phyloP scores from a whole-genome alignment of 495 filamentous ascomycete genomes.

The Thermochaetoides thermophila region DNA sequence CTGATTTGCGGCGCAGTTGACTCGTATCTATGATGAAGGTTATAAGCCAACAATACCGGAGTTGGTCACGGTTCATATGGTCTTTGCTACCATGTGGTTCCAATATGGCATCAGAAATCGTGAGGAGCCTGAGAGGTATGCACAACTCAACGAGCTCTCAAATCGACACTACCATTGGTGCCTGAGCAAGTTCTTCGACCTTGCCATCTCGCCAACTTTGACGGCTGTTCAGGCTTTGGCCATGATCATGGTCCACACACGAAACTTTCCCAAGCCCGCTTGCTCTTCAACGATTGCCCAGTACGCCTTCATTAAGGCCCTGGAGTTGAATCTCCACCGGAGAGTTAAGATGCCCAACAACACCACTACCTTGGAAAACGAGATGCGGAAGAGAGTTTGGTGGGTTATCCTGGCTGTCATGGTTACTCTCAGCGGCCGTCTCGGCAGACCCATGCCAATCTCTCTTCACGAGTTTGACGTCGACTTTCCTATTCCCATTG shows the following conservation, averaged over 20 bases:
- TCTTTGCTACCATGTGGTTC: slow-evolving; percentile 62
- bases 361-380: slow-evolving; percentile 45
- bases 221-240: slow-evolving; percentile 56
- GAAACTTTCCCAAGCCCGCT: slow-evolving; percentile 66
- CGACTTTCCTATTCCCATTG: slow-evolving; percentile 52
- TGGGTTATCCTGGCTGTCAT: slow-evolving; percentile 51
- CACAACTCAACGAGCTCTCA: slow-evolving; percentile 41
- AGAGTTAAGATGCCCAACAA: slow-evolving; percentile 44
- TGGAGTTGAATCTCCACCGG: slow-evolving; percentile 60
- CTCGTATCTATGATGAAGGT: slow-evolving; percentile 46
- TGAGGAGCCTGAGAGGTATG: slow-evolving; percentile 34
- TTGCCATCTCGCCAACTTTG: slow-evolving; percentile 42
- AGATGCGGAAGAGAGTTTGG: slow-evolving; percentile 64
- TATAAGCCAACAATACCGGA: slow-evolving; percentile 48
- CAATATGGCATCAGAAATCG: slow-evolving; percentile 53
- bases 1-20: slow-evolving; percentile 28
- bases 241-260: slow-evolving; percentile 52
- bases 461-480: slow-evolving; percentile 57
- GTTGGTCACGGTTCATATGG: slow-evolving; percentile 58
- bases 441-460: slow-evolving; percentile 63
- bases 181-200: slow-evolving; percentile 47
- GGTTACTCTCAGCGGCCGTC: slow-evolving; percentile 50
- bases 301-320: slow-evolving; percentile 44
- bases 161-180: slow-evolving; percentile 65
- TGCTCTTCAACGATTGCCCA: slow-evolving; percentile 49